Percentiles rank a stretch among this genome's conserved stretches.
phyloP scores from a whole-genome alignment of 495 filamentous ascomycete genomes.

The Aspergillus leporis region DNA sequence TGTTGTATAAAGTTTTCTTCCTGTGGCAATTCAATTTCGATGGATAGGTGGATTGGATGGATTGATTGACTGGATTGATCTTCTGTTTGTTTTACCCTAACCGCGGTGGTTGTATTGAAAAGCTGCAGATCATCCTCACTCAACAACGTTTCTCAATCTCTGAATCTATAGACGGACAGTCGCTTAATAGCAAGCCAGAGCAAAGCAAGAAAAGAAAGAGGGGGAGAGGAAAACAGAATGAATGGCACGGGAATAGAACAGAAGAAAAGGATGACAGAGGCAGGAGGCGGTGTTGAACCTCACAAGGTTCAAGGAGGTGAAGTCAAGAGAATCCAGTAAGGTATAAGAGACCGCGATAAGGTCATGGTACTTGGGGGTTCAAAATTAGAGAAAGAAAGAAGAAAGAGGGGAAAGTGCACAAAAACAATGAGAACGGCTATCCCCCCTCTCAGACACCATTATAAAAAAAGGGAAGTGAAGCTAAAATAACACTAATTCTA shows the following conservation, averaged over 20 bases:
- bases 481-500: not conserved
- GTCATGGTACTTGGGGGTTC: not conserved
- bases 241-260: not conserved
- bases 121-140: conserved; percentile 2
- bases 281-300: conserved; percentile 12
- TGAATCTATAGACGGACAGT: not conserved
- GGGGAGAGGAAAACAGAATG: not conserved
- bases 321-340: not conserved
- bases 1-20: not conserved
- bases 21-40: not conserved
- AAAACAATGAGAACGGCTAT: not conserved
- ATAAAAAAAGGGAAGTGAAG: not conserved
- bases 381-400: not conserved
- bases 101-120: not conserved
- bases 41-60: not conserved
- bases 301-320: not conserved
- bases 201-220: not conserved
- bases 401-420: not conserved
- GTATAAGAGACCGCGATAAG: not conserved
- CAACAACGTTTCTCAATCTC: not conserved
- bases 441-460: not conserved
- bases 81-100: conserved; percentile 3
- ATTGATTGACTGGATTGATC: not conserved
- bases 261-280: conserved; percentile 4
- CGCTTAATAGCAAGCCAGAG: not conserved